These are phyloP conservation scores for Cinchona pubescens DNA, from an alignment of 257 asterid genomes.

Conservation along the genomic window DNA sequence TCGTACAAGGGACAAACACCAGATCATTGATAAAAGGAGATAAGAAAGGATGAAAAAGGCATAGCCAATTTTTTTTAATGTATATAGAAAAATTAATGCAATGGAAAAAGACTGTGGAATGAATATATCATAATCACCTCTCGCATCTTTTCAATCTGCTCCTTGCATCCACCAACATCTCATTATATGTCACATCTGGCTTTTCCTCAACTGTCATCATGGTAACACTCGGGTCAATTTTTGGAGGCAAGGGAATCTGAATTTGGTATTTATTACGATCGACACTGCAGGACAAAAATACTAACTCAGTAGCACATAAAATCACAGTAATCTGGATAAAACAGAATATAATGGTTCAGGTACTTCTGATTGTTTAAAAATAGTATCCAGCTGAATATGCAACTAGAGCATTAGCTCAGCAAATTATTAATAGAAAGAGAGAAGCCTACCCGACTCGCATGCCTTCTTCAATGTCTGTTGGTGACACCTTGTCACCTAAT, in stretches of 20 bases:
- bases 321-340: not conserved
- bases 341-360: not conserved
- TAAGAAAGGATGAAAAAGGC: not conserved
- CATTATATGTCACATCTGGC: constrained; percentile 95
- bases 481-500: constrained; percentile 92
- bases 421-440: not conserved
- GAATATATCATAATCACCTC: constrained; percentile 49
- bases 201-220: constrained; percentile 99
- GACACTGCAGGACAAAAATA: constrained; percentile 50
- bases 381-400: not conserved
- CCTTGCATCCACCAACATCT: constrained; percentile 99
- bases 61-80: not conserved
- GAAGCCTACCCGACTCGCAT: constrained; percentile 88
- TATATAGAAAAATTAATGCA: not conserved
- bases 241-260: constrained; percentile 97
- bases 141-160: constrained; percentile 97
- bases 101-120: not conserved
- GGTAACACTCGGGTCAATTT: constrained; percentile 97
- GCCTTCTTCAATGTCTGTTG: constrained; percentile 98
- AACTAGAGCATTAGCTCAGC: not conserved
- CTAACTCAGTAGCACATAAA: constrained; percentile 11
- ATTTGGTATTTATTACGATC: constrained; percentile 95
- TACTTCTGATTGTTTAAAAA: not conserved
- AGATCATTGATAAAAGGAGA: not conserved
- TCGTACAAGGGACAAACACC: not conserved